Conservation (phyloP, 768 basidiomycete genomes). For the Macrocybe gigantea region DNA sequence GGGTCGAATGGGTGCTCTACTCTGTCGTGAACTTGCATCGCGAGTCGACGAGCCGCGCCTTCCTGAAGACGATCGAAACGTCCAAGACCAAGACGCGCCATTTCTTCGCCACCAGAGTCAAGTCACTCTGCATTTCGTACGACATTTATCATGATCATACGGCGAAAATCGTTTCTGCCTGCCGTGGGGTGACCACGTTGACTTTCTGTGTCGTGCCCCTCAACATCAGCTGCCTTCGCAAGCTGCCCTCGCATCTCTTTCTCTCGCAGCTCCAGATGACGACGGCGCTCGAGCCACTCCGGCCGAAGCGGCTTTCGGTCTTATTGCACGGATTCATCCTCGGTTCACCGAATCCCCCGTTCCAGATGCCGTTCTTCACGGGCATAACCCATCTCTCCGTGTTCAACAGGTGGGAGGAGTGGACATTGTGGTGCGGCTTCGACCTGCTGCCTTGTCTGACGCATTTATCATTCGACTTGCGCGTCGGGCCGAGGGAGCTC, state of each 20-base stretch:
- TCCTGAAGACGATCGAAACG: constrained; percentile 31
- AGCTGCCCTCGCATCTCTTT: constrained; percentile 4
- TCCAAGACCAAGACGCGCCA: constrained; percentile 21
- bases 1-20: constrained; percentile 32
- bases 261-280: constrained; percentile 11
- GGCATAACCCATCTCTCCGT: constrained; percentile 32
- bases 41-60: constrained; percentile 24
- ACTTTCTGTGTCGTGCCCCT: constrained; percentile 30
- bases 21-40: constrained; percentile 24
- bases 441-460: constrained; percentile 23
- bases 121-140: constrained; percentile 29
- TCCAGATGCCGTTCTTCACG: constrained; percentile 26
- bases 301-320: constrained; percentile 26
- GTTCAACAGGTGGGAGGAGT: constrained; percentile 36
- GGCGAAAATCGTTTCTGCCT: constrained; percentile 25
- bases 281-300: constrained; percentile 15
- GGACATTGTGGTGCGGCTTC: constrained; percentile 30
- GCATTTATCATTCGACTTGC: constrained; percentile 31
- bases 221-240: neutral
- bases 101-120: constrained; percentile 30
- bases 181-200: constrained; percentile 25
- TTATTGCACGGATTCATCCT: constrained; percentile 18
- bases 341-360: constrained; percentile 14
- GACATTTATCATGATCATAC: constrained; percentile 25
- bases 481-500: constrained; percentile 20